phyloP scores from a whole-genome alignment of 441 rosid species.

The Daphne laureola region DNA sequence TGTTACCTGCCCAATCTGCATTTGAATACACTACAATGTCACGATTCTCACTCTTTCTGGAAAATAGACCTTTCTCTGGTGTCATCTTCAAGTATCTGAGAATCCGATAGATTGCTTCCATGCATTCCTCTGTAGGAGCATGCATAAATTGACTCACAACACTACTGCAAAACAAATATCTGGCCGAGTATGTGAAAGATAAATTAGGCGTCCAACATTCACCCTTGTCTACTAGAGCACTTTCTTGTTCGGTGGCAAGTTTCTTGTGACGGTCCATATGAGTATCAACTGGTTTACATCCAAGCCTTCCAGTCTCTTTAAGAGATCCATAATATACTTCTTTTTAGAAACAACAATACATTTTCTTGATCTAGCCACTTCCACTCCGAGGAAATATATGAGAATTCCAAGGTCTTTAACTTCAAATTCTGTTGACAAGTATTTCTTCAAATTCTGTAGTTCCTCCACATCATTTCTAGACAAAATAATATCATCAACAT shows the following conservation, averaged over 20 bases:
- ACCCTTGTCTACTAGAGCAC: neutral
- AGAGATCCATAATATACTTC: neutral
- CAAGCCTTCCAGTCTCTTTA: neutral
- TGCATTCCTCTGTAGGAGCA: no score
- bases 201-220: neutral
- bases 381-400: neutral
- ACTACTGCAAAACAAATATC: neutral
- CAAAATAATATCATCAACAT: constrained; percentile 16
- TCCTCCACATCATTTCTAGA: no score
- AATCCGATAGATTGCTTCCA: neutral
- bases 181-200: neutral
- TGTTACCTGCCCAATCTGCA: neutral
- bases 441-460: no score
- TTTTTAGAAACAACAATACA: neutral
- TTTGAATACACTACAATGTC: neutral
- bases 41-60: neutral
- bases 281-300: neutral
- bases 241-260: neutral
- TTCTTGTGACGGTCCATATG: neutral
- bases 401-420: neutral
- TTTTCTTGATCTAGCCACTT: neutral
- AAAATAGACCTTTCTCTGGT: neutral
- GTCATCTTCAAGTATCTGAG: neutral
- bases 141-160: neutral
- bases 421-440: neutral